Percentiles rank a stretch among this genome's conserved stretches.
Conservation (phyloP, 306 rosid species). For the Prinsepia uniflora region DNA sequence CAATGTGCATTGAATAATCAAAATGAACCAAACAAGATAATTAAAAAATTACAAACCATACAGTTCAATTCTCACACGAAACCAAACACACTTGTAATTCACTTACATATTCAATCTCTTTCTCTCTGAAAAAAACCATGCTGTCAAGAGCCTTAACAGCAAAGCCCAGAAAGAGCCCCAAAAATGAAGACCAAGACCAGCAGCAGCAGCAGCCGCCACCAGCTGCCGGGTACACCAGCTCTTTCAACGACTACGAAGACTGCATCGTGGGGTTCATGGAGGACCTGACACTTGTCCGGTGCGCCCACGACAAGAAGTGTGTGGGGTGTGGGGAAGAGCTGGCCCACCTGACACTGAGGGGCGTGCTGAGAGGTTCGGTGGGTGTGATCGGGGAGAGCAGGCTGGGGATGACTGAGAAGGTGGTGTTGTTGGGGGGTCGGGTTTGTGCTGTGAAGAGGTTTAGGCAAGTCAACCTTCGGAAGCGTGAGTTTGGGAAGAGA, state of each 20-base stretch:
- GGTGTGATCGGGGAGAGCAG: conserved; percentile 28
- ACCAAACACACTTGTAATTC: background rate
- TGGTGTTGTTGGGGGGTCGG: conserved; percentile 22
- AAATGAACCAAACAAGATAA: background rate
- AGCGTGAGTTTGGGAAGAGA: conserved; percentile 27
- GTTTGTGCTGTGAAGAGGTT: conserved; percentile 30
- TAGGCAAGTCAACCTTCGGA: conserved; percentile 12
- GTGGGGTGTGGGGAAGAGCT: conserved; percentile 1
- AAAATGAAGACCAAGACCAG: background rate
- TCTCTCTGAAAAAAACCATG: conserved; percentile 8
- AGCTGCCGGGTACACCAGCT: background rate
- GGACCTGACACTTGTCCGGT: conserved; percentile 20
- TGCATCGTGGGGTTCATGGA: conserved; percentile 30
- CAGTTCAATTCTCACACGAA: background rate
- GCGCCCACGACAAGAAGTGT: conserved; percentile 5
- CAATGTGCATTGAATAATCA: background rate
- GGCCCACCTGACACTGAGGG: conserved; percentile 18
- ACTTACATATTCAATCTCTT: background rate
- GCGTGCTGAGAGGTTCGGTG: conserved; percentile 28
- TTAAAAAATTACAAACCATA: background rate
- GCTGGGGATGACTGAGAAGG: conserved; percentile 31
- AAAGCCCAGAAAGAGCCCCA: conserved; percentile 21
- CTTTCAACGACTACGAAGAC: conserved; percentile 26
- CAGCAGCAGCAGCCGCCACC: background rate
- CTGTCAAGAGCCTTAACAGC: conserved; percentile 15